Base-by-base conservation (phyloP, 106 monocot genomes). In the Dioscorea dumetorum region DNA sequence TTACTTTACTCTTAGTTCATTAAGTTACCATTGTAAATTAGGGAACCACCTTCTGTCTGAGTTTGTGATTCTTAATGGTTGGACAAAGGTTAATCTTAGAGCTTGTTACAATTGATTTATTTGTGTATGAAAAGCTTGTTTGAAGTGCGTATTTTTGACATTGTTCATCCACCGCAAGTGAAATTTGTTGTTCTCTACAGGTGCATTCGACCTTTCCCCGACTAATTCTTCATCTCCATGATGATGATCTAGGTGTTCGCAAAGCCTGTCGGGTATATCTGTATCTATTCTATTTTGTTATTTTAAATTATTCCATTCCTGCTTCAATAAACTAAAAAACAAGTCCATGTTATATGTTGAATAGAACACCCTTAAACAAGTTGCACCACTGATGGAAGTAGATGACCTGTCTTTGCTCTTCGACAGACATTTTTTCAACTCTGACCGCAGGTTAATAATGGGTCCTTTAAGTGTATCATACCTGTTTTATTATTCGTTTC, bases 221-320 rank as follows among this genome's bases (percentile, higher is more conserved):
- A 20, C 76, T 99, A 60, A 78, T 90, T 50, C 87, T 99, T 34
- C 97, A 99, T 85, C 70, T 99, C 58, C 82, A 99, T 77, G 97
- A 99, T 75, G 92, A 92, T 58, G 89, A 92, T 70, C 57, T 73
- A 5, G 73, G 66, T 67, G 97, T 99, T 66, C 92, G 97, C 24
- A 84, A 87, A 70, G 82, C 92, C 59, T 99, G 95, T 76, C 79
- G 91, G 85, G 95, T 95, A 95, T 95, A 95, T 0, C 13, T 1
- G 61, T 18, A 15, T 72, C 63, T 61, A 57, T 59, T 22, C 15
- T 50, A 6, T 7, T 23, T 60, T 63, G 13, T 70, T 72, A 3
- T 28, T 34, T 22, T 58, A 12, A 28, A 9, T 59, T 31, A 59
- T 41, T 70, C 53, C 52, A 16, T 56, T 22, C 32, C 58, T 20